phyloP scores from a whole-genome alignment of 2,329 filamentous ascomycete genomes.

The Penicillium brasilianum region DNA sequence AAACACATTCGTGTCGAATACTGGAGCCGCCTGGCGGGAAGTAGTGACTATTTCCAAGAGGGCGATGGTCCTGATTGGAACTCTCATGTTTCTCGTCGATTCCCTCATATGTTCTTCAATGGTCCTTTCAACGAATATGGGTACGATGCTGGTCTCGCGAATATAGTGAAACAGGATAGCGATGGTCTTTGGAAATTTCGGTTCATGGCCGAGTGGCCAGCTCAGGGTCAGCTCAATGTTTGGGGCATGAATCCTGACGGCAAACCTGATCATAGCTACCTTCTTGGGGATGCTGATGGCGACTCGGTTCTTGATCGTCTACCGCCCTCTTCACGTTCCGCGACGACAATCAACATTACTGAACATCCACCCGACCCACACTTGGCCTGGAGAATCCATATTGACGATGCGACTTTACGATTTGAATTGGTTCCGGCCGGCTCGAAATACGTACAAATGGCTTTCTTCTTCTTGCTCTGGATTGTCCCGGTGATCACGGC shows the following conservation, averaged over 20 bases:
- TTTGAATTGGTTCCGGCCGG: constrained; percentile 61
- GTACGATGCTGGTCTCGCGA: constrained; percentile 64
- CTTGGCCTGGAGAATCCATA: constrained; percentile 60
- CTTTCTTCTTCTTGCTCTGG: constrained; percentile 60
- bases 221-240: constrained; percentile 65
- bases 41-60: constrained; percentile 65
- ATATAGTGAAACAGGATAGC: constrained; percentile 56
- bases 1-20: constrained; percentile 69
- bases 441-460: constrained; percentile 59
- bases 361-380: constrained; percentile 59
- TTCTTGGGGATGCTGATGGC: constrained; percentile 66
- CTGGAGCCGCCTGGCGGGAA: constrained; percentile 64
- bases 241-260: constrained; percentile 71
- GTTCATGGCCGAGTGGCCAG: constrained; percentile 69
- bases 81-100: constrained; percentile 52
- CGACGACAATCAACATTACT: constrained; percentile 65
- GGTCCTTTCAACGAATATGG: constrained; percentile 68
- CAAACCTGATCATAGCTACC: constrained; percentile 62
- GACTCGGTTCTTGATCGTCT: constrained; percentile 67
- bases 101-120: constrained; percentile 67
- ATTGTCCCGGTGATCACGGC: constrained; percentile 59
- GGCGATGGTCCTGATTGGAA: constrained; percentile 55
- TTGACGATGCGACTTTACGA: constrained; percentile 60
- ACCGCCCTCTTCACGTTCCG: constrained; percentile 62
- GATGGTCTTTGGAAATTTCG: constrained; percentile 63